These are phyloP conservation scores for Lenzites betulinus DNA, from an alignment of 768 basidiomycete species.

Conservation along the genomic window DNA sequence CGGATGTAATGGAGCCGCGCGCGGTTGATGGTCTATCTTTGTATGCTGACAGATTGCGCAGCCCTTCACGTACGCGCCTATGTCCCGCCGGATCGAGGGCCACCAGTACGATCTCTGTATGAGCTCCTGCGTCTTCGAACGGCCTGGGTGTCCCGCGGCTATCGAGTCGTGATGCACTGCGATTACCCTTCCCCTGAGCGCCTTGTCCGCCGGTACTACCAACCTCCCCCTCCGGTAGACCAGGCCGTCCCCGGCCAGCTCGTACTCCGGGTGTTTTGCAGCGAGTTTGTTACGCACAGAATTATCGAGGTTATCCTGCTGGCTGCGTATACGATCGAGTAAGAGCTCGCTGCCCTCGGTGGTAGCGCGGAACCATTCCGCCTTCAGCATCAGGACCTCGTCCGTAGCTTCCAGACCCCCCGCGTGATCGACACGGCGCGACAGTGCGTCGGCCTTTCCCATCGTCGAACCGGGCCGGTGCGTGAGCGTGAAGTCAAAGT, in stretches of 20 bases:
- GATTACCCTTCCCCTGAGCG: not conserved
- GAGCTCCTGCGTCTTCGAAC: conserved; percentile 27
- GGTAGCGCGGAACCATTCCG: not conserved
- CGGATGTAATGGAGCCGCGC: conserved; percentile 20
- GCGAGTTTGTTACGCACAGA: not conserved
- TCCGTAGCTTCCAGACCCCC: not conserved
- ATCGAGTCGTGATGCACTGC: conserved; percentile 29
- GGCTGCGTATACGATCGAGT: no score
- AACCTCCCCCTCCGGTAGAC: not conserved
- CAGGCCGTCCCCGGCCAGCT: conserved; percentile 29
- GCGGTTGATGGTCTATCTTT: conserved; percentile 22
- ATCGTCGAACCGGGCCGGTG: conserved; percentile 8
- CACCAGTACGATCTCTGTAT: conserved; percentile 32
- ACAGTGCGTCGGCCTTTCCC: conserved; percentile 9
- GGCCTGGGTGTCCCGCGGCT: conserved; percentile 33
- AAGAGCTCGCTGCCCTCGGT: not conserved
- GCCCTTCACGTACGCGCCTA: conserved; percentile 28
- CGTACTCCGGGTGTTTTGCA: not conserved
- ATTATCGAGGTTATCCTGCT: not conserved
- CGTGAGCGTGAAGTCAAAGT: conserved; percentile 23
- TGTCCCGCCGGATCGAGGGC: conserved; percentile 26
- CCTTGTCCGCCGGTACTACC: not conserved
- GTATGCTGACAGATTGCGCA: conserved; percentile 32
- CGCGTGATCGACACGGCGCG: not conserved
- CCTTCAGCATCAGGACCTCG: not conserved